These are phyloP conservation scores for Puccinia horiana DNA, from an alignment of 1,284 basidiomycete species.

Conservation along the genomic window DNA sequence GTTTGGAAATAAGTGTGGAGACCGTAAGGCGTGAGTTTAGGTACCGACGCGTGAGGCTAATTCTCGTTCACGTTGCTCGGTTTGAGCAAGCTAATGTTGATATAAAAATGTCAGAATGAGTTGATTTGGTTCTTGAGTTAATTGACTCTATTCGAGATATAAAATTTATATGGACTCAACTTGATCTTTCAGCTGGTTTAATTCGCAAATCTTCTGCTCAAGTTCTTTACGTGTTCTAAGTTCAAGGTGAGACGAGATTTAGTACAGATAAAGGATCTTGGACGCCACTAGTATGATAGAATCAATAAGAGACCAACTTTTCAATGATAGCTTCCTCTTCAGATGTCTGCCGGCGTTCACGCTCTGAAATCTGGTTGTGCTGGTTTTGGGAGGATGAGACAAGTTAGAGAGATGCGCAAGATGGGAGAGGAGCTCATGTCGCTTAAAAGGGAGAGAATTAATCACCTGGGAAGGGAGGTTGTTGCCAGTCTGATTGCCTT, in stretches of 20 bases:
- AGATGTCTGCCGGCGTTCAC: conserved; percentile 10
- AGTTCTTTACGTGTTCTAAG: conserved; percentile 38
- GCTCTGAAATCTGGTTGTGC: not conserved
- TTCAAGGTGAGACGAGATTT: not conserved
- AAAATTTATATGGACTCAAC: not conserved
- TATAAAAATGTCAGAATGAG: not conserved
- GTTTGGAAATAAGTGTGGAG: not conserved
- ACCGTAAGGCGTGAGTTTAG: not conserved
- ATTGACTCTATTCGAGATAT: not conserved
- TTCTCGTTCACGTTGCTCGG: conserved; percentile 43
- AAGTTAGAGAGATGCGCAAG: not conserved
- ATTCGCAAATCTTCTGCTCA: conserved; percentile 31
- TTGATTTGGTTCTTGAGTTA: not conserved
- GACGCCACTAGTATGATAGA: not conserved
- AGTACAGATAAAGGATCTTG: not conserved
- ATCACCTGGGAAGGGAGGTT: not conserved
- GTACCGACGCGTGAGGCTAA: conserved; percentile 19
- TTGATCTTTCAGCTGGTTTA: conserved; percentile 42
- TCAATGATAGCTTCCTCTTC: conserved; percentile 39
- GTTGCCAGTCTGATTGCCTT: not conserved
- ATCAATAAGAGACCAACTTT: not conserved
- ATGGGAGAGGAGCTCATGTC: not conserved
- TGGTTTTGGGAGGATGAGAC: not conserved
- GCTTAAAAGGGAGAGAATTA: not conserved
- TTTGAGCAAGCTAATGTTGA: conserved; percentile 38